phyloP scores from a whole-genome alignment of 2,329 filamentous ascomycete genomes.

The Botrytis fabae region DNA sequence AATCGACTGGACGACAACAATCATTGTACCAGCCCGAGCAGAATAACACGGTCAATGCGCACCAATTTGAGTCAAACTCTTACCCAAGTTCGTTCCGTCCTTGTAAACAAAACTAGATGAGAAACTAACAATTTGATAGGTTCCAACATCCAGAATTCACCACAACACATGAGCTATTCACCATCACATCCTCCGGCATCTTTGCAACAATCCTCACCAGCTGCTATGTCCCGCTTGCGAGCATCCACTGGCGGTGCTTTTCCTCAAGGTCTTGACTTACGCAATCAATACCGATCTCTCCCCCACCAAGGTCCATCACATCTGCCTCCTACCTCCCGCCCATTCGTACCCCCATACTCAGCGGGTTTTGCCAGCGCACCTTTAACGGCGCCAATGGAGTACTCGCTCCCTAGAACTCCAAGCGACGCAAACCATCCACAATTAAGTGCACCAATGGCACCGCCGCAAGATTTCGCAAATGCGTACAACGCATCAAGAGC shows the following conservation, averaged over 20 bases:
- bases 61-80: slow-evolving; percentile 52
- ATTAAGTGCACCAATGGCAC: slow-evolving; percentile 55
- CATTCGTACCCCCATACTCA: slow-evolving; percentile 47
- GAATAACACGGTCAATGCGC: slow-evolving; percentile 45
- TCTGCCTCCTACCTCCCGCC: slow-evolving; percentile 34
- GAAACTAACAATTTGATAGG: slow-evolving; percentile 41
- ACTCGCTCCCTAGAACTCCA: slow-evolving; percentile 49
- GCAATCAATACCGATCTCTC: slow-evolving; percentile 48
- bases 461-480: slow-evolving; percentile 51
- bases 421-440: slow-evolving; percentile 47
- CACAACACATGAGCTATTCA: slow-evolving; percentile 53
- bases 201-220: slow-evolving; percentile 48
- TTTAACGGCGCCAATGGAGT: slow-evolving; percentile 55
- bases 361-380: slow-evolving; percentile 56
- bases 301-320: slow-evolving; percentile 38
- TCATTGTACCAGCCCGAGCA: slow-evolving; percentile 54
- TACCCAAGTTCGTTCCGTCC: slow-evolving; percentile 50
- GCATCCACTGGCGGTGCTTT: slow-evolving; percentile 51
- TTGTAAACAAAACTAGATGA: slow-evolving; percentile 30
- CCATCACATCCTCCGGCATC: slow-evolving; percentile 44
- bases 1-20: slow-evolving; percentile 49
- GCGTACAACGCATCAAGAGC: slow-evolving; percentile 36
- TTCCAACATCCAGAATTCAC: slow-evolving; percentile 49
- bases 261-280: slow-evolving; percentile 49
- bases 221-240: slow-evolving; percentile 49